Evolutionary conservation across 768 basidiomycete genomes (phyloP), one percentile per base, ranked within the genome.

Genomic region (Suillus spraguei): DNA sequence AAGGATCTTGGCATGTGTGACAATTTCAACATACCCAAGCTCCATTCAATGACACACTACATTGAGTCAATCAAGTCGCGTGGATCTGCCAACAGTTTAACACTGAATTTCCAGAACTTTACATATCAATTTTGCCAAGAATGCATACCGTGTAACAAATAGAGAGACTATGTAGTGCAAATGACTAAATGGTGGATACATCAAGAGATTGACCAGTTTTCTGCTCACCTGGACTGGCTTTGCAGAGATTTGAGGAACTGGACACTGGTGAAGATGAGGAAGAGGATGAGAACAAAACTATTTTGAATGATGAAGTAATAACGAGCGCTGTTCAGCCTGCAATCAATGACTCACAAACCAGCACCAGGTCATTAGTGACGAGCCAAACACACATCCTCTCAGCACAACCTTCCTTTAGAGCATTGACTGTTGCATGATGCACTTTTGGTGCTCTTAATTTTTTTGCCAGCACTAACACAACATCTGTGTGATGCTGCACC

Each of bases 201-300:
- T 5, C 63, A 64, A 16, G 65, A 65, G 20, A 58, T 32, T 3
- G 35, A 64, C 8, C 66, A 64, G 2, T 76, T 77, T 55, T 33
- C 64, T 0, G 55, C 70, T 1, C 80, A 64, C 54, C 66, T 81
- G 4, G 36, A 60, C 3, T 79, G 76, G 71, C 24, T 6, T 44
- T 44, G 42, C 8, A 44, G 42, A 44, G 42, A 44, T 44, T 44
- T 20, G 20, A 8, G 42, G 42, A 44, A 9, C 42, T 20, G 4
- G 20, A 6, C 1, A 44, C 42, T 20, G 42, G 42, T 44, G 42
- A 20, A 44, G 42, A 44, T n/a, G 20, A 44, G 42, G 42, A 44
- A 4, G 9, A 44, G 0, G 17, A 44, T 10, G 38, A 39, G 13
- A 39, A 39, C 5, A 14, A 39, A 5, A 1, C 38, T 14, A 13